Conservation (phyloP, 768 basidiomycete species). For the Trametes villosa region DNA sequence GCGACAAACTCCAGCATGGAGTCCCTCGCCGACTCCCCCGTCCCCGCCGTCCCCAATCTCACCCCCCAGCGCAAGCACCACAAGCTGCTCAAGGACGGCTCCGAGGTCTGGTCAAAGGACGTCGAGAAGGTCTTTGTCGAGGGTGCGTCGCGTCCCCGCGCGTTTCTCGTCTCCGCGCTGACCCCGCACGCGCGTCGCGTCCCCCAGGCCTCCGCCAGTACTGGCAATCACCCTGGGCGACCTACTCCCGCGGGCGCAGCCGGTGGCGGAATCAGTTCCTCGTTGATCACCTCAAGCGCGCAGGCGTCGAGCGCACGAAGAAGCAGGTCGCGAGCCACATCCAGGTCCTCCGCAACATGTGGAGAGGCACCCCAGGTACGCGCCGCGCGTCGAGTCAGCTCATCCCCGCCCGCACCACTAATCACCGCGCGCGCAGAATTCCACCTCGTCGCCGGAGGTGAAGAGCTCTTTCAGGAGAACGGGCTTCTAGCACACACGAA, state of each 20-base stretch:
- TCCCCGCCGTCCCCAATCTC: slow-evolving; percentile 38
- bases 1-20: slow-evolving; percentile 27
- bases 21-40: slow-evolving; percentile 33
- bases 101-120: slow-evolving; percentile 82
- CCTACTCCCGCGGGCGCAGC: slow-evolving; percentile 77
- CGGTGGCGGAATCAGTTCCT: slow-evolving; percentile 86
- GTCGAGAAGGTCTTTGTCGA: slow-evolving; percentile 80
- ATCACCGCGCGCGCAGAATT: slow-evolving; percentile 55
- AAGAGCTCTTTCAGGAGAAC: slow-evolving; percentile 59
- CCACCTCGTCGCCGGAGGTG: slow-evolving; percentile 79
- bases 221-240: slow-evolving; percentile 82
- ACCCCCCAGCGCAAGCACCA: slow-evolving; percentile 83
- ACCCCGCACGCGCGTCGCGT: slow-evolving; percentile 7
- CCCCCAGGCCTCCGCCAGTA: slow-evolving; percentile 70
- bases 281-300: slow-evolving; percentile 75
- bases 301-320: slow-evolving; percentile 74
- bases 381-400: background rate
- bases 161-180: slow-evolving; percentile 8
- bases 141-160: slow-evolving; percentile 44
- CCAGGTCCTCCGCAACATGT: slow-evolving; percentile 85
- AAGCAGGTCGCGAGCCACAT: slow-evolving; percentile 92
- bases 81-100: slow-evolving; percentile 83
- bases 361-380: slow-evolving; percentile 80
- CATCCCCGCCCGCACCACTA: background rate
- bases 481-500: slow-evolving; percentile 55